These are phyloP conservation scores for Ochromonas danica DNA, from an alignment of 108 stramenopile species.

Conservation along the genomic window DNA sequence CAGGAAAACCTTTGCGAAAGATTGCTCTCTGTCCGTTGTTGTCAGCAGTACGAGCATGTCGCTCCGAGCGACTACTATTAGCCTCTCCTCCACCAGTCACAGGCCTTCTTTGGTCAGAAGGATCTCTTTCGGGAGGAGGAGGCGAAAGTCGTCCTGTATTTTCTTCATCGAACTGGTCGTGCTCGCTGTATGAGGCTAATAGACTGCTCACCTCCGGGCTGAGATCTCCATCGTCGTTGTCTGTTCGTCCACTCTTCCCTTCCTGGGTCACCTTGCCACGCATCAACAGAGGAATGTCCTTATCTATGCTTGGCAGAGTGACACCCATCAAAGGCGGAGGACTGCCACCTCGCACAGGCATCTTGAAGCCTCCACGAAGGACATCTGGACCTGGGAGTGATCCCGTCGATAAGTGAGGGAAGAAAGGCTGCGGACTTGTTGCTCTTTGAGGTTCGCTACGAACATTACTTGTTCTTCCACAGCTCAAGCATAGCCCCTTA, in stretches of 20 bases:
- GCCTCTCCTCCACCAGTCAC: background rate
- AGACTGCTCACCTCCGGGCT: background rate
- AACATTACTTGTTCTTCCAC: background rate
- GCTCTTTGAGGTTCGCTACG: no score
- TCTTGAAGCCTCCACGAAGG: background rate
- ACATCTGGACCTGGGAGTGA: background rate
- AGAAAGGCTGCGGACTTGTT: no score
- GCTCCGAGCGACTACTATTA: background rate
- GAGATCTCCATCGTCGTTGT: background rate
- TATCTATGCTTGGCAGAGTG: background rate
- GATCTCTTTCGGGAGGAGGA: no score
- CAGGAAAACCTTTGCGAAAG: slow-evolving; percentile 9
- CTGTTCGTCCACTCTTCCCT: background rate
- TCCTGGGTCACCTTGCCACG: background rate
- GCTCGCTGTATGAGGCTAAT: no score
- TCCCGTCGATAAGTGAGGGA: no score
- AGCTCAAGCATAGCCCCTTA: background rate
- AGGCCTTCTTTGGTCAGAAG: no score
- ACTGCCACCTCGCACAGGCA: background rate
- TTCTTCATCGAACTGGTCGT: background rate
- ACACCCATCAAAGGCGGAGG: background rate
- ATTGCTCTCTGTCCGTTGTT: background rate
- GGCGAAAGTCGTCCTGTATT: background rate
- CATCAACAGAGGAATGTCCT: background rate
- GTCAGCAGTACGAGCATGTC: background rate